Evolutionary conservation across 306 rosid genomes (phyloP), one percentile per base, ranked within the genome.

Genomic region (Erythrophleum fordii): DNA sequence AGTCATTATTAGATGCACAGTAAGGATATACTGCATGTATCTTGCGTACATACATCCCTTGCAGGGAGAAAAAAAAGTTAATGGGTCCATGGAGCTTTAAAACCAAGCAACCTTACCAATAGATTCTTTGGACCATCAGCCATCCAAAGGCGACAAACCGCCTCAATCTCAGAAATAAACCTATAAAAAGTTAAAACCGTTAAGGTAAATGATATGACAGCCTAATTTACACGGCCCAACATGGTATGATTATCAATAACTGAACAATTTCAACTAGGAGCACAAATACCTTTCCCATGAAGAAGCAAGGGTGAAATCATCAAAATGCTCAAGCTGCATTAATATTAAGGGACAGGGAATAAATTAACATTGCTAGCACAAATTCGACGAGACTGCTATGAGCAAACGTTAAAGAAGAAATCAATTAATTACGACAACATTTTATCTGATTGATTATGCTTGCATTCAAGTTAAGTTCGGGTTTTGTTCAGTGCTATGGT

Each of bases 121-220:
- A 95, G 87, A 91, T 90, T 91, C 69, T 75, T 90, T 3, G 98
- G 90, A 41, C 97, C 99, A 82, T 93, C 91, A 18, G 97, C 85
- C 83, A 89, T 87, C 99, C 99, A 95, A 55, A 85, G 93, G 82
- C 99, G 84, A 77, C 94, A 91, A 84, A 91, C 89, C 6, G 95
- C 95, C 85, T 95, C 99, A 16, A 95, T 91, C 78, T 95, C 98
- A 75, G 98, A 95, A 76, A 95, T 93, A 84, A 95, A 95, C 93
- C 99, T 95, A 62, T 4, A 48, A 72, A 70, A n/a, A n/a, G n/a
- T n/a, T n/a, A n/a, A n/a, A 42, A 26, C 72, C 17, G 26, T 82
- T 67, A 42, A 28, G 34, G 34, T 41, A 66, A 37, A 39, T 66
- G 10, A 66, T 9, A 62, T 67, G n/a, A 17, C 1, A 1, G 31